Evolutionary conservation across 805 yeast genomes (phyloP).

Genomic region (Huiozyma naganishii): DNA sequence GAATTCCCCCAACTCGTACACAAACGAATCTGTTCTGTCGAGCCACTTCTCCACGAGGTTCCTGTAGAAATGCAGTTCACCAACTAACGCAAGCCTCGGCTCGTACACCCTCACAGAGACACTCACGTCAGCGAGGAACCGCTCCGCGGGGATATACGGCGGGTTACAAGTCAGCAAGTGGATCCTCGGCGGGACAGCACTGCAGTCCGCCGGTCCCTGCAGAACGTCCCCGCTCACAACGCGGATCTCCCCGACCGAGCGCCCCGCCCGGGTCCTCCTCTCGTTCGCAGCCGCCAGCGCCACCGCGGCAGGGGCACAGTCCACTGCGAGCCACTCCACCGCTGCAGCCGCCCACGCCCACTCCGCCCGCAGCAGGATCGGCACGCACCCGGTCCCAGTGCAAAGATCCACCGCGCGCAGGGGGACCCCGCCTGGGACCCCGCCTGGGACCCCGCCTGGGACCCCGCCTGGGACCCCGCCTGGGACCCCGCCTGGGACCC

Average conservation of each 20-base stretch:
- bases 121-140: conserved; percentile 36
- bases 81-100: conserved; percentile 71
- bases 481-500: background rate
- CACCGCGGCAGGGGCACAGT: conserved; percentile 45
- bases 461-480: background rate
- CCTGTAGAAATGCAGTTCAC: conserved; percentile 60
- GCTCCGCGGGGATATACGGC: conserved; percentile 52
- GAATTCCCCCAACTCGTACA: conserved; percentile 65
- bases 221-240: too few relatives aligned
- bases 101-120: conserved; percentile 61
- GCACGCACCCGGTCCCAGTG: conserved; percentile 84
- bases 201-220: too few relatives aligned
- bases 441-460: background rate
- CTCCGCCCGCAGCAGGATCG: conserved; percentile 27
- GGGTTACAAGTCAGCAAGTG: conserved; percentile 78
- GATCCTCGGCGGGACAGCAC: conserved; percentile 6
- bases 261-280: background rate
- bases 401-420: conserved; percentile 54
- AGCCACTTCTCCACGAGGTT: conserved; percentile 42
- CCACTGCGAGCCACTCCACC: conserved; percentile 34
- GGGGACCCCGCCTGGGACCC: background rate
- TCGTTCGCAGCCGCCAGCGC: conserved; percentile 17
- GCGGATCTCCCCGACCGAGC: too few relatives aligned
- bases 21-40: conserved; percentile 38
- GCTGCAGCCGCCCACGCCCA: background rate